These are phyloP conservation scores for Didymella exigua DNA, from an alignment of 2,329 filamentous ascomycete species.

Conservation along the genomic window DNA sequence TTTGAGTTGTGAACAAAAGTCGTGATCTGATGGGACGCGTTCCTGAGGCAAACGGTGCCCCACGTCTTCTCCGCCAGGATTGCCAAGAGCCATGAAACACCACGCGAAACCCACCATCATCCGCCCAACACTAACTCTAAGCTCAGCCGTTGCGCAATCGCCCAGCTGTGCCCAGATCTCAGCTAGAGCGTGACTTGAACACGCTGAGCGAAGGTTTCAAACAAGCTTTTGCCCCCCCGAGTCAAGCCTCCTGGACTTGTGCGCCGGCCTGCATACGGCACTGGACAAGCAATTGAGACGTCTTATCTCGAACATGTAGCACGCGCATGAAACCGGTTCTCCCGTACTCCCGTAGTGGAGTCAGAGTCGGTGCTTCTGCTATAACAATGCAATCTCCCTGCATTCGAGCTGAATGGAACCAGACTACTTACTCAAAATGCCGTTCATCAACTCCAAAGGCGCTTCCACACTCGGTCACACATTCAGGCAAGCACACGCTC, in stretches of 20 bases:
- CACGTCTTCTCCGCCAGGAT: conserved; percentile 10
- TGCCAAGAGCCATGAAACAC: conserved; percentile 12
- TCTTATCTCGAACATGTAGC: conserved; percentile 18
- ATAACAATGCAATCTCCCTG: conserved; percentile 8
- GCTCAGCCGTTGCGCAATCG: conserved; percentile 3
- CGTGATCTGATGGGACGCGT: background rate
- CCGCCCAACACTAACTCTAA: background rate
- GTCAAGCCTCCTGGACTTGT: conserved; percentile 12
- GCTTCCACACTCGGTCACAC: conserved; percentile 44
- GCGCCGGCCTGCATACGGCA: background rate
- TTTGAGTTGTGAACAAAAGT: background rate
- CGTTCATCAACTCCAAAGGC: conserved; percentile 40
- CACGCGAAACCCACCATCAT: conserved; percentile 9
- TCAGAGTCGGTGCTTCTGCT: background rate
- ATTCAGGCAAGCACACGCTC: conserved; percentile 32
- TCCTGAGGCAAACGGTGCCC: conserved; percentile 15
- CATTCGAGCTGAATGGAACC: conserved; percentile 34
- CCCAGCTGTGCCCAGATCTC: conserved; percentile 16
- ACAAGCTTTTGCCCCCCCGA: conserved; percentile 10
- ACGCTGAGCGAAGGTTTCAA: conserved; percentile 7
- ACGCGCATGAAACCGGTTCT: conserved; percentile 38
- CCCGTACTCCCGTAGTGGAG: conserved; percentile 7
- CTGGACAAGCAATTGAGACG: conserved; percentile 12
- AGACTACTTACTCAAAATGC: conserved; percentile 46
- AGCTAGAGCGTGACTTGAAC: background rate